Base-by-base conservation (phyloP, 1,284 basidiomycete species). In the Cutaneotrichosporon cyanovorans region DNA sequence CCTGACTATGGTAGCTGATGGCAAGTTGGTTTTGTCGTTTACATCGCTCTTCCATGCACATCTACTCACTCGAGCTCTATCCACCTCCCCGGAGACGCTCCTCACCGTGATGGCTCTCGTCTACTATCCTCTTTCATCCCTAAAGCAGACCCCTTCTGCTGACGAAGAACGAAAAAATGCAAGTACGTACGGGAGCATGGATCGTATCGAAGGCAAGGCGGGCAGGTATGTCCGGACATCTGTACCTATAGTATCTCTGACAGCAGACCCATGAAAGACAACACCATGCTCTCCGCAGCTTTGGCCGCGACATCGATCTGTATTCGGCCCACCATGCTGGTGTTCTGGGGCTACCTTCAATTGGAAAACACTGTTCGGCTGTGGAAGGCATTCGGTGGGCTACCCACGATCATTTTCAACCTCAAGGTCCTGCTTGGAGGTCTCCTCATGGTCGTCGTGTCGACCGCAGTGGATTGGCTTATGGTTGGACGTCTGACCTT, bases 31-130 rank as follows among this genome's bases (percentile, higher is more conserved):
- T 48, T 71, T 93, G 30, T 93, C 89, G 9, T 66, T 91, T 34
- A 80, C 83, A 0, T 93, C 87, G 0, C 80, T 93, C 58, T 98
- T 96, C 73, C 80, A 93, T 63, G 80, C 80, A 0, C 77, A 93
- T 45, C 81, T 88, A 1, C 75, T 95, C 11, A 85, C 89, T 5
- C 79, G 95, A 18, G 88, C 91, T 0, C 75, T 98, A 32, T 93
- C 90, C 14, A 99, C 97, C 65, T 92, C 90, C 5, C 73, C 90
- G 18, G 95, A 99, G 65, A 91, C 90, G 0, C 81, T 87, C 0
- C 69, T 98, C 34, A 87, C 85, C 0, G 82, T 82, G 0, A 72
- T 85, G 31, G 91, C 91, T 0, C 76, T 96, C 41, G 76, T 75
- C 20, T 80, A 79, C 63, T 97, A 87, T 73, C 91, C 77, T 0